Conservation (phyloP, 768 basidiomycete species). For the Clathrus columnatus region DNA sequence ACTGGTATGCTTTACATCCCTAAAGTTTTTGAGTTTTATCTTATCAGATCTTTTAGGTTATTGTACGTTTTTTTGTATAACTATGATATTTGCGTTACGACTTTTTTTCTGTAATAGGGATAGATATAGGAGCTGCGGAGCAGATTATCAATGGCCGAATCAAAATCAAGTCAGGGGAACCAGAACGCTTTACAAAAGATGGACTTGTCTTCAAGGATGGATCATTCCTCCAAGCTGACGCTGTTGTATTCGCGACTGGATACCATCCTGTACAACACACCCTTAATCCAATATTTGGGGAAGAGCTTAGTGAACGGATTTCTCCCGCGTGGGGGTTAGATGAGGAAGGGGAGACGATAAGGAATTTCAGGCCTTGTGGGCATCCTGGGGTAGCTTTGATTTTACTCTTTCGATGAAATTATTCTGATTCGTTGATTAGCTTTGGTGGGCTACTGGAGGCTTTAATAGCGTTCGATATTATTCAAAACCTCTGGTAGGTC, state of each 20-base stretch:
- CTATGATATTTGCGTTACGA: not conserved
- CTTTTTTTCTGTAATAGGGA: not conserved
- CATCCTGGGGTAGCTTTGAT: not conserved
- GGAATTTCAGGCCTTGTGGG: not conserved
- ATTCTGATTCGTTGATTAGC: not conserved
- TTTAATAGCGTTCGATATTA: conserved; percentile 24
- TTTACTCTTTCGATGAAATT: too few species aligned
- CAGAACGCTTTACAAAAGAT: not conserved
- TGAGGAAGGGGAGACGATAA: not conserved
- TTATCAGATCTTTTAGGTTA: not conserved
- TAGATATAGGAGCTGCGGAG: conserved; percentile 10
- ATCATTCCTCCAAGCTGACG: conserved; percentile 4
- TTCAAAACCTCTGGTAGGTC: conserved; percentile 32
- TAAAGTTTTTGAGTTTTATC: not conserved
- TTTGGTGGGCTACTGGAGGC: conserved; percentile 23
- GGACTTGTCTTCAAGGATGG: conserved; percentile 9
- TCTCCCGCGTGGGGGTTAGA: not conserved
- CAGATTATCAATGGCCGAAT: conserved; percentile 8
- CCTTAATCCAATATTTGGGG: not conserved
- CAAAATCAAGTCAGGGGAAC: conserved; percentile 5
- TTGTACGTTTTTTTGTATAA: not conserved
- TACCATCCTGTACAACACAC: not conserved
- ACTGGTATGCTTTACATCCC: conserved; percentile 22
- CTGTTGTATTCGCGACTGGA: conserved; percentile 9
- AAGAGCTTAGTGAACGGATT: not conserved